phyloP scores from a whole-genome alignment of 2,329 filamentous ascomycete species.

The Fusarium napiforme region DNA sequence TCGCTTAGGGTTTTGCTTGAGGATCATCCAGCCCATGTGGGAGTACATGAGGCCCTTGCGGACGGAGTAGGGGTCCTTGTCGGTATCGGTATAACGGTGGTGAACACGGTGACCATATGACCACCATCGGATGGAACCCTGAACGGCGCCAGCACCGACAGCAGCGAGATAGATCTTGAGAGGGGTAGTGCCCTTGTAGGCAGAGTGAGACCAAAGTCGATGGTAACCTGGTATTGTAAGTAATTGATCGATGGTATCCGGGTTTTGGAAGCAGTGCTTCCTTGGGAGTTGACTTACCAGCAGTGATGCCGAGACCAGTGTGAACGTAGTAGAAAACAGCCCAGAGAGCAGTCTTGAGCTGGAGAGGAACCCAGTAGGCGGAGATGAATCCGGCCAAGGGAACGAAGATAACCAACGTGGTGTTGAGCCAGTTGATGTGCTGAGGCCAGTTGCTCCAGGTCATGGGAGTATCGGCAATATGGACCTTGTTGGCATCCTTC shows the following conservation, averaged over 20 bases:
- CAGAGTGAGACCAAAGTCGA: constrained; percentile 86
- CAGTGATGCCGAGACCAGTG: constrained; percentile 83
- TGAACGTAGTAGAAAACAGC: constrained; percentile 84
- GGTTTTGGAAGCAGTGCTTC: not conserved
- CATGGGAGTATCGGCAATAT: constrained; percentile 85
- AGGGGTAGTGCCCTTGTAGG: constrained; percentile 80
- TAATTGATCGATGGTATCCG: not conserved
- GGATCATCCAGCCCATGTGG: constrained; percentile 86
- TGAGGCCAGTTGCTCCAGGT: constrained; percentile 88
- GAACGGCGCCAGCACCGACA: constrained; percentile 83
- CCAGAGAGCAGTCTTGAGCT: constrained; percentile 77
- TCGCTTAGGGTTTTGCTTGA: constrained; percentile 92
- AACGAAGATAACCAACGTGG: constrained; percentile 80
- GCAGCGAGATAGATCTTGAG: constrained; percentile 85
- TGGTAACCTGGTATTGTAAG: constrained; percentile 55
- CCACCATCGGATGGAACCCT: constrained; percentile 92
- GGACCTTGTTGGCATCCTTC: constrained; percentile 56
- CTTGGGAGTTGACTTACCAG: constrained; percentile 62
- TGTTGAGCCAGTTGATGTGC: constrained; percentile 95
- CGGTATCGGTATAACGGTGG: constrained; percentile 91
- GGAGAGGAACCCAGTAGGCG: constrained; percentile 81
- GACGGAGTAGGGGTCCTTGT: constrained; percentile 91
- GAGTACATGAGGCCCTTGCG: constrained; percentile 88
- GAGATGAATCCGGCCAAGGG: constrained; percentile 78
- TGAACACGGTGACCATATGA: constrained; percentile 86